These are phyloP conservation scores for Inga leiocalycina DNA, from an alignment of 306 rosid genomes.

Conservation along the genomic window DNA sequence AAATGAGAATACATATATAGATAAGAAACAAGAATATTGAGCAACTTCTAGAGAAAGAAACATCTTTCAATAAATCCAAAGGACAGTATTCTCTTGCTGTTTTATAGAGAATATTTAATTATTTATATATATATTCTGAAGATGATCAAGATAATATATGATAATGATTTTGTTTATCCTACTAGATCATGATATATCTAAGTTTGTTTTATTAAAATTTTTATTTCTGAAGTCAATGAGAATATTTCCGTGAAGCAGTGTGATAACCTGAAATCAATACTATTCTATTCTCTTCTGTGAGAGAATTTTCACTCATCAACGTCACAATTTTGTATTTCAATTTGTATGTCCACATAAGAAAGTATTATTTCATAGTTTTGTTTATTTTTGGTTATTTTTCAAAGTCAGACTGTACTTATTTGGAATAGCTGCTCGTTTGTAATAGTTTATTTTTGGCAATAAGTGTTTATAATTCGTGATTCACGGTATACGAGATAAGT, in stretches of 20 bases:
- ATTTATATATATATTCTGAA: not conserved
- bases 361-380: not conserved
- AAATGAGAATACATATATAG: conserved; percentile 44
- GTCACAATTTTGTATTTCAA: conserved; percentile 35
- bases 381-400: not conserved
- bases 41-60: conserved; percentile 57
- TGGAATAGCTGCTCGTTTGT: too few relatives aligned
- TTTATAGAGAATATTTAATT: not conserved
- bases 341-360: not conserved
- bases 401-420: too few relatives aligned
- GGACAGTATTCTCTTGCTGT: conserved; percentile 36
- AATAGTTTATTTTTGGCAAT: too few relatives aligned
- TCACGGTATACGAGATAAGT: too few relatives aligned
- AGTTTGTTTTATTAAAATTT: conserved; percentile 14
- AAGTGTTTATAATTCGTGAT: too few relatives aligned
- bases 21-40: conserved; percentile 47
- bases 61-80: conserved; percentile 26
- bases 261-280: conserved; percentile 19
- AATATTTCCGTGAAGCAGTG: conserved; percentile 42
- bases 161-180: conserved; percentile 33
- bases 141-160: not conserved
- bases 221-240: conserved; percentile 39
- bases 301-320: conserved; percentile 20
- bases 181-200: conserved; percentile 23
- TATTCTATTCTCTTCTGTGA: conserved; percentile 17